Evolutionary conservation across 2,329 filamentous ascomycete species (phyloP).

Genomic region (Hymenoscyphus fructigenus): DNA sequence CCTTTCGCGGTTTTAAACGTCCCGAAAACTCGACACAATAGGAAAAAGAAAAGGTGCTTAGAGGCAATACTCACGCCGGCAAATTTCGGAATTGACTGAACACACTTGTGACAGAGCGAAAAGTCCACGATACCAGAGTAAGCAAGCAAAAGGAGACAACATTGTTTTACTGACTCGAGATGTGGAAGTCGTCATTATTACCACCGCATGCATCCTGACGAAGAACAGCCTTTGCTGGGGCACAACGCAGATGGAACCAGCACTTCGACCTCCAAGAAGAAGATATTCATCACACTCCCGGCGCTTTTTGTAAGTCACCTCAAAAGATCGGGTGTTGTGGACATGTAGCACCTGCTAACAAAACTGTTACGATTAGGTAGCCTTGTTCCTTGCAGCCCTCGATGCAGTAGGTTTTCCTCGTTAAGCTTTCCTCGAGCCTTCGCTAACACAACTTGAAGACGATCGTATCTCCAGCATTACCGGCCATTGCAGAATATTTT

Average conservation of each 20-base stretch:
- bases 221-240: conserved; percentile 1
- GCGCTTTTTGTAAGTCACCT: conserved; percentile 3
- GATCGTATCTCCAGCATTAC: conserved; percentile 57
- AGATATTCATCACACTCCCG: conserved; percentile 1
- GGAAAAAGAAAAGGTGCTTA: background rate
- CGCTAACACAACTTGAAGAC: conserved; percentile 34
- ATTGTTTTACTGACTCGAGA: background rate
- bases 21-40: background rate
- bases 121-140: background rate
- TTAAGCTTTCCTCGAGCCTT: background rate
- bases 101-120: background rate
- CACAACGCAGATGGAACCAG: background rate
- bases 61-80: background rate
- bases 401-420: conserved; percentile 1
- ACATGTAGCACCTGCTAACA: background rate
- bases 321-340: background rate
- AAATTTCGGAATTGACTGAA: background rate
- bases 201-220: background rate
- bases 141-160: background rate
- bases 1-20: background rate
- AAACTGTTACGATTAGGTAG: background rate
- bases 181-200: background rate
- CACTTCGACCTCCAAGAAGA: background rate
- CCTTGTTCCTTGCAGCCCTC: conserved; percentile 8
- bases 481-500: conserved; percentile 52